Base-by-base conservation (phyloP, 2,329 filamentous ascomycete species). In the Penicillium sp. region DNA sequence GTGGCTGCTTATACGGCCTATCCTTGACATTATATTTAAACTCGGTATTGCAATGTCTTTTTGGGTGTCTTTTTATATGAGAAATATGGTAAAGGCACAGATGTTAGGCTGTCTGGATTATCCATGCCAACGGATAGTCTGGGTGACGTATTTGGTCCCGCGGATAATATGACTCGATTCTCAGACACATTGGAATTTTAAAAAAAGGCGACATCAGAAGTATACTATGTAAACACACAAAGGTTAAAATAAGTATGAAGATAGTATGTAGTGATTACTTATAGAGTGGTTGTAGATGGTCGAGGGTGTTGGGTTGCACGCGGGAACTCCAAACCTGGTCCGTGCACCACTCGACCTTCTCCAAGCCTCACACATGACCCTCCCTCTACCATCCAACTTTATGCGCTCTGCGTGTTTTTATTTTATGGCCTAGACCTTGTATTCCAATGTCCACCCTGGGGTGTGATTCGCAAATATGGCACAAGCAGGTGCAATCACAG, bases 401-500 rank as follows among this genome's bases (percentile, higher is more conserved):
- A 65, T 65, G 64, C 65, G 54, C 61, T 61, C 61, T 62, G 51
- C 60, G 58, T 61, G 54, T 57, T 50, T 48, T 50, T 62, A 56
- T 56, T 64, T 59, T 63, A 48, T 63, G 54, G 60, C 67, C 67
- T 65, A 68, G 67, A 71, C 67, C 64, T 67, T 67, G 69, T 66
- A 64, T 69, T 75, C 73, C 71, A 72, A 75, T 75, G 73, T 73
- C 69, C 68, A 71, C 64, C 67, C 63, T 66, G 67, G 69, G 72
- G 70, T 66, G 73, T 71, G 68, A 62, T 67, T 67, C 55, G 60
- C 71, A 71, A 77, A 58, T 66, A 80, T 80, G 78, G 76, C 78
- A 69, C 74, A 78, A 76, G 67, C 74, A 74, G 73, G 75, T 70
- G 75, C 76, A 59, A 74, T 75, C 56, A 74, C 73, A 58, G 80